Conservation (phyloP, 2,329 filamentous ascomycete species). For the Alternaria gaisen region DNA sequence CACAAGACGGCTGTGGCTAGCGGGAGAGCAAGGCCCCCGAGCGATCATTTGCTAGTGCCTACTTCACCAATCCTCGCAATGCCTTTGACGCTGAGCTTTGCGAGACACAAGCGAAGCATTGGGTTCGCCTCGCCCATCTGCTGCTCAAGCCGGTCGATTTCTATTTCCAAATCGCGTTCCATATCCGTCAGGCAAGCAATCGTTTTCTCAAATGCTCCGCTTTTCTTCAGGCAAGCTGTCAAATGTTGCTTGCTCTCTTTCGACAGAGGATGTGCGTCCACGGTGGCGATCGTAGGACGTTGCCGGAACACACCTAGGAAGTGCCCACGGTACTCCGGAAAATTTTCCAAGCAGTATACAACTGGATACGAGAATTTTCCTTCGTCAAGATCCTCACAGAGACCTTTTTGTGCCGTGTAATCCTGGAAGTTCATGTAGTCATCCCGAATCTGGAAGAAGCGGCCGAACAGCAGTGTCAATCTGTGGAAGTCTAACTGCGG, state of each 20-base stretch:
- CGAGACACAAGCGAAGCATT: slow-evolving; percentile 3
- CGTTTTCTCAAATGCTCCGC: slow-evolving; percentile 4
- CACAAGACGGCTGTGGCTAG: slow-evolving; percentile 3
- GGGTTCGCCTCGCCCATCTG: slow-evolving; percentile 3
- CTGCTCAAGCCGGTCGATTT: neutral
- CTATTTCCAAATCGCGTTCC: slow-evolving; percentile 3
- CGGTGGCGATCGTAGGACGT: slow-evolving; percentile 1
- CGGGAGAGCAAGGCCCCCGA: neutral
- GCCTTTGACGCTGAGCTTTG: slow-evolving; percentile 8
- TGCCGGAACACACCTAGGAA: slow-evolving; percentile 4
- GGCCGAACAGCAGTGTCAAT: neutral
- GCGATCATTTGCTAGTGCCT: slow-evolving; percentile 1
- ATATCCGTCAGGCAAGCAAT: slow-evolving; percentile 3
- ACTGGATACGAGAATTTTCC: neutral
- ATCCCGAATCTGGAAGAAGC: neutral
- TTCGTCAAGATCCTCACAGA: neutral
- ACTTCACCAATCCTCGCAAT: neutral
- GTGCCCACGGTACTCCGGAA: slow-evolving; percentile 4
- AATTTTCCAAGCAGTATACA: neutral
- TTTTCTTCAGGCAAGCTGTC: slow-evolving; percentile 4
- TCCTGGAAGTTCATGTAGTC: slow-evolving; percentile 3
- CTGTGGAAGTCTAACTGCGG: neutral
- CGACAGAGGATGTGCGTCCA: neutral
- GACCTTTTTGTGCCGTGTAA: neutral
- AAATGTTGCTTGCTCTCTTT: slow-evolving; percentile 1